Conservation (phyloP, 129 eudicot genomes). For the Erigeron canadensis region DNA sequence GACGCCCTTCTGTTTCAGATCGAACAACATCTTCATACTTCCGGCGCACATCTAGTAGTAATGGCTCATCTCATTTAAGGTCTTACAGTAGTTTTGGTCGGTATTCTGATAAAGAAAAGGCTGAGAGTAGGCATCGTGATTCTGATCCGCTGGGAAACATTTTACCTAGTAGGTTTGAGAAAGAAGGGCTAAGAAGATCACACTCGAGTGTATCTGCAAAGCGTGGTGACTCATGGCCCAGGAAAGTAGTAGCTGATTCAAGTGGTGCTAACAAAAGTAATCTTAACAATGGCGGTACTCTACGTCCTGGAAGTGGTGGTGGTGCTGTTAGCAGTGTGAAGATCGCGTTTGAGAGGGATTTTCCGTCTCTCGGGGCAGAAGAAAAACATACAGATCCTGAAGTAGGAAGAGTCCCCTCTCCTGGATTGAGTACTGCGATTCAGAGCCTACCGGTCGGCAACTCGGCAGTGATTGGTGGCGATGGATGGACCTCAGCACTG, state of each 20-base stretch:
- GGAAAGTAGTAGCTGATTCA: conserved; percentile 43
- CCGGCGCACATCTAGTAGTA: conserved; percentile 69
- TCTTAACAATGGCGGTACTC: conserved; percentile 40
- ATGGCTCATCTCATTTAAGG: conserved; percentile 58
- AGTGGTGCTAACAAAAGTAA: conserved; percentile 38
- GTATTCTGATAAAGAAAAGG: conserved; percentile 55
- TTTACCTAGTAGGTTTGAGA: conserved; percentile 57
- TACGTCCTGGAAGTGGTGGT: conserved; percentile 32
- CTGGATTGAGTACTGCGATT: conserved; percentile 71
- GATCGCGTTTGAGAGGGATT: conserved; percentile 68
- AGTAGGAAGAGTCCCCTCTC: conserved; percentile 70
- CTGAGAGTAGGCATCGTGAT: conserved; percentile 56
- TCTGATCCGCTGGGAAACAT: conserved; percentile 54
- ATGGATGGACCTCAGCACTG: conserved; percentile 90
- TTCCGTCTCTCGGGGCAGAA: conserved; percentile 86
- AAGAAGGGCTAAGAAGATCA: conserved; percentile 77
- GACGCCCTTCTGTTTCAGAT: conserved; percentile 57
- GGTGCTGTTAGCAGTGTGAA: conserved; percentile 39
- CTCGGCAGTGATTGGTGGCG: conserved; percentile 61
- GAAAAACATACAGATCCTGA: conserved; percentile 59
- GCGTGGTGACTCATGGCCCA: conserved; percentile 64
- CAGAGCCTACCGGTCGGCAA: conserved; percentile 66
- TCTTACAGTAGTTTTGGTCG: conserved; percentile 69
- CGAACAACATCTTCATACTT: conserved; percentile 63
- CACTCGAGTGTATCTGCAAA: conserved; percentile 66